These are phyloP conservation scores for Globisporangium echinulatum DNA, from an alignment of 352 stramenopile genomes.

Conservation along the genomic window DNA sequence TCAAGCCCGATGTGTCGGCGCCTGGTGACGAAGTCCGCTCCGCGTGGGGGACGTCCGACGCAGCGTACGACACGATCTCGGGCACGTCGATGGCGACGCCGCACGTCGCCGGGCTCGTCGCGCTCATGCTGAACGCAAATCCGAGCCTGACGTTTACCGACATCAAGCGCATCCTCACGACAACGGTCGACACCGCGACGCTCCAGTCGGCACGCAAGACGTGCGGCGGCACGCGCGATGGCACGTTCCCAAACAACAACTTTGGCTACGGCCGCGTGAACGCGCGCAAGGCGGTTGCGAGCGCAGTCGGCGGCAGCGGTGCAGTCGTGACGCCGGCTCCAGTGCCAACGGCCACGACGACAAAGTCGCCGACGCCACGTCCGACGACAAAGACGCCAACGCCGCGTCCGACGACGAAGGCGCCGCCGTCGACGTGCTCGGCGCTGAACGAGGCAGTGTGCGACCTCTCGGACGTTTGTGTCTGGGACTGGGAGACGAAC, in stretches of 20 bases:
- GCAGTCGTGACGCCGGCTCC: background rate
- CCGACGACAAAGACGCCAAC: background rate
- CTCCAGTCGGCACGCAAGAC: conserved; percentile 7
- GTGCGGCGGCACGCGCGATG: conserved; percentile 10
- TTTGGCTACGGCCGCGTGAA: conserved; percentile 30
- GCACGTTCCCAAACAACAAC: conserved; percentile 25
- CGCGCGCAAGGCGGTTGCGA: conserved; percentile 8
- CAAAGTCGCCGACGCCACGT: background rate
- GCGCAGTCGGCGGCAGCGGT: background rate
- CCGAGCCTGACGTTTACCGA: conserved; percentile 15
- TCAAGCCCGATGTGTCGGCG: conserved; percentile 27
- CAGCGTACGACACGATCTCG: conserved; percentile 19
- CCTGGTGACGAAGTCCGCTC: conserved; percentile 20
- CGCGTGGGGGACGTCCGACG: conserved; percentile 14
- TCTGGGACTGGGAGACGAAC: background rate
- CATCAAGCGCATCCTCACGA: conserved; percentile 10
- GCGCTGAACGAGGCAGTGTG: background rate
- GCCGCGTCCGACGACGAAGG: background rate
- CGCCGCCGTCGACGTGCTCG: background rate
- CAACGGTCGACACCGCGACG: conserved; percentile 11
- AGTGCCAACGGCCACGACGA: conserved; percentile 1
- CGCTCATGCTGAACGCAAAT: conserved; percentile 23
- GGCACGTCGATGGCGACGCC: conserved; percentile 33
- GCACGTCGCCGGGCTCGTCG: conserved; percentile 26
- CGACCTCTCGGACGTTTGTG: background rate